Evolutionary conservation across 192 early-diverging fungal genomes (phyloP), one percentile per base, ranked within the genome.

Genomic region (Coemansia nantahalensis): DNA sequence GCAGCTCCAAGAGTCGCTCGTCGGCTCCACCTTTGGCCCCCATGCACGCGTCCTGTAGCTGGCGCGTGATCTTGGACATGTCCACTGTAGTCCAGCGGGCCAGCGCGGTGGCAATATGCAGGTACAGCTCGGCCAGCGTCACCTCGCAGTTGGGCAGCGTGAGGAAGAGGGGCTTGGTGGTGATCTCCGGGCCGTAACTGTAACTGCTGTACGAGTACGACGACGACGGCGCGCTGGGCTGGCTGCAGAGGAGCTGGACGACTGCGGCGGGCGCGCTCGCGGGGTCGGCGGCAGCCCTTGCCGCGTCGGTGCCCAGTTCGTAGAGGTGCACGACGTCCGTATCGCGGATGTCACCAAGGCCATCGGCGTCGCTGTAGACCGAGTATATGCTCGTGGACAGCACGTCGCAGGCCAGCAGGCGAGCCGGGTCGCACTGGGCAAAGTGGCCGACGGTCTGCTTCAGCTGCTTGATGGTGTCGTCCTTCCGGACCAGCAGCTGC

Each of bases 361-460:
- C 10, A 35, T 76, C 72, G 2, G 35, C 17, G 44, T 63, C 54
- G 10, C 35, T 47, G 36, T 56, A 76, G n/a, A 76, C 41, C 10
- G 56, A 39, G 40, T 65, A 76, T 12, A 68, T 39, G 23, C 65
- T 56, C 33, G 23, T 31, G 0, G 52, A 32, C 5, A 54, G 18
- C 1, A 76, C 38, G 35, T 76, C 72, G 37, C 65, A 56, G 13
- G 58, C 60, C 37, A 76, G 42, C 51, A 76, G 44, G 14, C 15
- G 14, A 1, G 35, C 16, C 6, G 65, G 44, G 19, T 56, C 34
- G 31, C 42, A 16, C 19, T 54, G 39, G 19, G 39, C 52, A 26
- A 76, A 17, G 45, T 84, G 76, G 2, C 82, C 85, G 1, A 91
- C 70, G 38, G 68, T 55, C 9, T 79, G 56, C 61, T 84, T 84